A percentile compares a stretch with the other conserved stretches of the same genome.
These are phyloP conservation scores for Crotalaria pallida DNA, from an alignment of 306 rosid species.

Conservation along the genomic window DNA sequence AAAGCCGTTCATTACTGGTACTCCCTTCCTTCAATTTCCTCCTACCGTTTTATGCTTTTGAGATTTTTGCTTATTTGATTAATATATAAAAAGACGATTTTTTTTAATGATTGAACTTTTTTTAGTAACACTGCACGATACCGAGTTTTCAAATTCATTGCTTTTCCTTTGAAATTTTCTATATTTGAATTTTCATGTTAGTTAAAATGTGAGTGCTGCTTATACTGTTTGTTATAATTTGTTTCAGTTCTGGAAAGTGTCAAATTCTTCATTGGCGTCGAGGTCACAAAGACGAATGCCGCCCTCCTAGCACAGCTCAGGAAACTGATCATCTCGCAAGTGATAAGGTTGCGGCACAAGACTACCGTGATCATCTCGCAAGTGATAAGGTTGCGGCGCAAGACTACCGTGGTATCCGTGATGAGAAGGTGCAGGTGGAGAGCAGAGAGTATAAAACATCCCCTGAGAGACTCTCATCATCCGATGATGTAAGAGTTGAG, in stretches of 20 bases:
- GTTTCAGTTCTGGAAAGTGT: constrained; percentile 79
- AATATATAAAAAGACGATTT: background rate
- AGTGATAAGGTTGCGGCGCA: constrained; percentile 34
- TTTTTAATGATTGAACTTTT: background rate
- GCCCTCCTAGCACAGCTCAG: constrained; percentile 35
- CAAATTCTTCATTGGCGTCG: constrained; percentile 86
- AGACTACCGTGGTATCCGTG: constrained; percentile 25
- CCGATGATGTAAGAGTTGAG: constrained; percentile 35
- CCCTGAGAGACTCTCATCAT: constrained; percentile 20
- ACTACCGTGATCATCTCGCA: constrained; percentile 20
- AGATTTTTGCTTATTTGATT: background rate
- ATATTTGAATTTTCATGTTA: background rate
- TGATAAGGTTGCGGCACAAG: constrained; percentile 36
- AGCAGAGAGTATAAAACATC: background rate
- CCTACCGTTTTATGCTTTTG: background rate
- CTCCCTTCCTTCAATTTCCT: background rate
- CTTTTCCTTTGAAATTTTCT: background rate
- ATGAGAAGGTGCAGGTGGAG: constrained; percentile 25
- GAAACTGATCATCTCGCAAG: constrained; percentile 15
- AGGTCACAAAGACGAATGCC: constrained; percentile 82
- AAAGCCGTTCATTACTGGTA: constrained; percentile 85
- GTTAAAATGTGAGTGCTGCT: background rate
- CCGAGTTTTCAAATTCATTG: background rate
- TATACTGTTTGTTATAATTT: background rate
- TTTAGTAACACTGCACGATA: background rate